A percentile compares a stretch with the other conserved stretches of the same genome.
Evolutionary conservation across 805 yeast genomes (phyloP).

Genomic region (Ogataea nitratoaversa): DNA sequence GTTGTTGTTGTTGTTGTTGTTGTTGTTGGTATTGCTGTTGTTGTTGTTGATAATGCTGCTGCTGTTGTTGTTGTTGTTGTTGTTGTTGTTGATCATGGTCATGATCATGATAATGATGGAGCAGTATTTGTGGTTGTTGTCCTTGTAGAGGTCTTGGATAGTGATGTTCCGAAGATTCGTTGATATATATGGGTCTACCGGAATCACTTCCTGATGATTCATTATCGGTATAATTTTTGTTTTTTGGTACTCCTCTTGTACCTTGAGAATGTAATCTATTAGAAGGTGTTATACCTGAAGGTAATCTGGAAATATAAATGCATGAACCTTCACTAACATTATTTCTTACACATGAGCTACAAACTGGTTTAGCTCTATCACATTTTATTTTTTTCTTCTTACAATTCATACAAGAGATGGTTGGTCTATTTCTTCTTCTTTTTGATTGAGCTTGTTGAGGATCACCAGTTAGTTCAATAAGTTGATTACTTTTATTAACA

Average conservation of each 20-base stretch:
- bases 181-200: too few relatives aligned
- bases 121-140: too few relatives aligned
- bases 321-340: conserved; percentile 20
- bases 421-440: conserved; percentile 43
- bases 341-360: conserved; percentile 29
- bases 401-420: conserved; percentile 38
- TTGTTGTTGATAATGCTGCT: conserved; percentile 3
- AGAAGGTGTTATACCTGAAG: not conserved
- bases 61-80: not conserved
- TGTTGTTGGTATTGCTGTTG: conserved; percentile 3
- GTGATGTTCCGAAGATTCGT: not conserved
- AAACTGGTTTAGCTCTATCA: conserved; percentile 31
- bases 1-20: conserved; percentile 2
- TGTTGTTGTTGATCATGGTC: too few relatives aligned
- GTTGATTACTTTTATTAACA: conserved; percentile 14
- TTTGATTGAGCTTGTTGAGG: conserved; percentile 11
- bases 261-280: not conserved
- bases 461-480: conserved; percentile 13
- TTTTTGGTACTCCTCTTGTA: not conserved
- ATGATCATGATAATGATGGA: too few relatives aligned
- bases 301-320: conserved; percentile 14
- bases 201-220: not conserved
- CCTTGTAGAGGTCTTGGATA: too few relatives aligned
- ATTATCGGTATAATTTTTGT: not conserved
- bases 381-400: conserved; percentile 47